Evolutionary conservation across 371 early-diverging fungal genomes (phyloP), one percentile per base, ranked within the genome.

Genomic region (Cladochytrium tenue): DNA sequence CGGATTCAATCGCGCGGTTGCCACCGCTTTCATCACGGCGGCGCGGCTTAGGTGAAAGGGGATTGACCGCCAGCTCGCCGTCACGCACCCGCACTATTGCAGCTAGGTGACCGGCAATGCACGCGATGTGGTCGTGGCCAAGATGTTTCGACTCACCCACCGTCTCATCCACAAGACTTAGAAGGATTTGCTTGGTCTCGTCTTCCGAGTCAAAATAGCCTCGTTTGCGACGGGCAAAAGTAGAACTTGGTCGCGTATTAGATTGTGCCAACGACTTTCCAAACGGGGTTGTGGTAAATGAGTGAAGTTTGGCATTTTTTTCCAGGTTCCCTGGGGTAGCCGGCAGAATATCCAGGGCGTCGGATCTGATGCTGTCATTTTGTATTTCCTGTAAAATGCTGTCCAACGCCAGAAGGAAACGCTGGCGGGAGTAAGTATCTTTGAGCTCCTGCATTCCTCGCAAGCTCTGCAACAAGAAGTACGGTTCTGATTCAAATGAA

Each of bases 381-480:
- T 62, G 52, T 10, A 28, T 4, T 28, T 67, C 68, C 17, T 65
- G 65, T 35, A 67, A 17, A 36, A 74, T 57, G 15, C 64, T 59
- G 36, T 74, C 70, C 31, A 70, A n/a, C 5, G 60, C 52, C 10
- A 73, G 15, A 67, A 74, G 34, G 26, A 77, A 65, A 60, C 62
- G 65, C 55, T 77, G 77, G 20, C 71, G 43, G 53, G 65, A 51
- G 52, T 72, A 77, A 23, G 58, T 7, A 5, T 67, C 51, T 32
- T 70, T 64, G 28, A 74, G 57, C 35, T 68, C 67, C 57, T 61
- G 53, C 32, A 71, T 58, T 20, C 52, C 43, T 32, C 61, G 53
- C 62, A 77, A 72, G 15, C 68, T 27, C 57, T 70, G 70, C 28
- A 77, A 32, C 33, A 77, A 43, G 57, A 74, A 77, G 66, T 72